Percentiles rank a stretch among this genome's conserved stretches.
Conservation (phyloP, 2,329 filamentous ascomycete genomes). For the Fusarium poae region DNA sequence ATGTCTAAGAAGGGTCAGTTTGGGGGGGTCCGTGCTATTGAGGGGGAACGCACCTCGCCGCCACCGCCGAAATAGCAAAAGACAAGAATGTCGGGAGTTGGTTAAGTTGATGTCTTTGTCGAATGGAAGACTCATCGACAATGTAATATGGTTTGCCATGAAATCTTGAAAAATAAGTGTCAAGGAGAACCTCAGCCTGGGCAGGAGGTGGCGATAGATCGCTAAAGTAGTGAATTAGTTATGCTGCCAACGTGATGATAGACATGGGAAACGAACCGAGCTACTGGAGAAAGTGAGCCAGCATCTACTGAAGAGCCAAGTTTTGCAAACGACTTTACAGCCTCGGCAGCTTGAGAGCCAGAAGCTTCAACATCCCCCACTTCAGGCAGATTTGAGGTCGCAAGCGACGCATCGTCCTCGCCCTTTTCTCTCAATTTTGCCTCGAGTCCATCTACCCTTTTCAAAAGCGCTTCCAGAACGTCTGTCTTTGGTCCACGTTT, state of each 20-base stretch:
- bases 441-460: conserved; percentile 87
- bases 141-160: conserved; percentile 88
- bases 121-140: conserved; percentile 79
- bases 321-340: conserved; percentile 58
- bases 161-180: conserved; percentile 83
- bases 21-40: not conserved
- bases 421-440: conserved; percentile 81
- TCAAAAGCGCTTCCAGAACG: conserved; percentile 84
- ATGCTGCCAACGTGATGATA: not conserved
- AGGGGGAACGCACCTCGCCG: conserved; percentile 64
- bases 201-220: conserved; percentile 62
- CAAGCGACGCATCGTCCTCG: conserved; percentile 50
- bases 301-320: conserved; percentile 50
- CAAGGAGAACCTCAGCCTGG: conserved; percentile 73
- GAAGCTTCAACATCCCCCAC: conserved; percentile 45
- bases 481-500: conserved; percentile 92
- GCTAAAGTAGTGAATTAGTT: conserved; percentile 50
- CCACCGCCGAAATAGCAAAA: conserved; percentile 71
- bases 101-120: conserved; percentile 77
- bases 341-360: conserved; percentile 32
- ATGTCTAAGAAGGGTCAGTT: conserved; percentile 62
- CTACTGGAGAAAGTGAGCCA: conserved; percentile 44
- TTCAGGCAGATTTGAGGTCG: conserved; percentile 34
- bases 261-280: conserved; percentile 35
- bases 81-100: conserved; percentile 71